Conservation (phyloP, 1,139 yeast species). For the Saccharomyces uvarum region DNA sequence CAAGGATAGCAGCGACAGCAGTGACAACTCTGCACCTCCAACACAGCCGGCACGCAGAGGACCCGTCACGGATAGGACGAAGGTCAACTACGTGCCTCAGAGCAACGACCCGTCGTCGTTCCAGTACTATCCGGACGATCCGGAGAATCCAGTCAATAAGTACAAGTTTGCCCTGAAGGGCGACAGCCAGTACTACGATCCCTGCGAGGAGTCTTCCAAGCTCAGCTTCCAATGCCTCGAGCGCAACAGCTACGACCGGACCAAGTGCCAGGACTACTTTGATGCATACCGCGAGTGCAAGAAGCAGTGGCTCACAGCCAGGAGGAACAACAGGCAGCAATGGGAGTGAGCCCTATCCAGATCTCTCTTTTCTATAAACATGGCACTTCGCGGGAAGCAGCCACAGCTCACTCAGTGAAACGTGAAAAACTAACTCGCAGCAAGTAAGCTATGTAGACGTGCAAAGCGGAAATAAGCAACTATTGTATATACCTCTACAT, state of each 20-base stretch:
- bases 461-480: neutral
- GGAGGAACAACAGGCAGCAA: conserved; percentile 33
- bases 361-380: neutral
- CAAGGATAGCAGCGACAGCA: neutral
- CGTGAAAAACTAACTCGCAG: neutral
- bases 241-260: conserved; percentile 64
- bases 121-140: conserved; percentile 77
- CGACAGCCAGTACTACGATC: conserved; percentile 82
- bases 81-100: conserved; percentile 23
- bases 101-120: conserved; percentile 17
- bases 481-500: neutral
- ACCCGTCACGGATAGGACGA: conserved; percentile 14
- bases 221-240: conserved; percentile 81
- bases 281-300: conserved; percentile 90
- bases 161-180: conserved; percentile 44
- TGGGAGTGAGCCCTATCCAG: conserved; percentile 16
- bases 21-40: neutral
- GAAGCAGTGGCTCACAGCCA: conserved; percentile 56
- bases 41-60: neutral
- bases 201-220: conserved; percentile 82
- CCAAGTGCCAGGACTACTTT: conserved; percentile 76
- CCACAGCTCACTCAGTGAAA: neutral
- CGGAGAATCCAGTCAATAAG: conserved; percentile 34
- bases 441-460: neutral
- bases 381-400: neutral